Evolutionary conservation across 2,329 filamentous ascomycete genomes (phyloP).

Genomic region (Monosporascus sp.): DNA sequence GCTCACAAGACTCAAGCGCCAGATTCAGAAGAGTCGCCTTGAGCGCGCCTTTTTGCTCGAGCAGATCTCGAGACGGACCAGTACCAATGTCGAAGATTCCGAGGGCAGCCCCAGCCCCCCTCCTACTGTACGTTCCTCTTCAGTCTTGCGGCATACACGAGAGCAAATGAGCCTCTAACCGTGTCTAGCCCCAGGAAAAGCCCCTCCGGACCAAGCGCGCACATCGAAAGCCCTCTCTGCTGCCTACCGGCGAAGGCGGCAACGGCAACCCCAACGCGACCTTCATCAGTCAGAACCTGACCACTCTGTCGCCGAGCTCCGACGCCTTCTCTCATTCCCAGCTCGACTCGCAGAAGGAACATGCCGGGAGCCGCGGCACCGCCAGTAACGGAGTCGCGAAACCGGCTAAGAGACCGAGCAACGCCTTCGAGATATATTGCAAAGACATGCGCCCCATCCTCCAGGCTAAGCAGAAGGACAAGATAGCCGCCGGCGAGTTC

Average conservation of each 20-base stretch:
- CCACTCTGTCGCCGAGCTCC: constrained; percentile 43
- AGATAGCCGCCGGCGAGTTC: constrained; percentile 26
- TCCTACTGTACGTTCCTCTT: constrained; percentile 55
- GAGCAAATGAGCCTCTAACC: constrained; percentile 17
- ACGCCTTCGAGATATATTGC: constrained; percentile 52
- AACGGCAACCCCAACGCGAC: constrained; percentile 32
- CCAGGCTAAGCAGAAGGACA: constrained; percentile 38
- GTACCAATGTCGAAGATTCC: constrained; percentile 69
- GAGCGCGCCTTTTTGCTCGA: constrained; percentile 73
- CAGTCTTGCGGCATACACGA: background rate
- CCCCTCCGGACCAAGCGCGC: constrained; percentile 69
- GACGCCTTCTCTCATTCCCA: constrained; percentile 48
- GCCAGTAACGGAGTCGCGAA: constrained; percentile 37
- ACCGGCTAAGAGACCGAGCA: constrained; percentile 37
- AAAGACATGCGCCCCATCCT: constrained; percentile 41
- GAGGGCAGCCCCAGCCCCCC: constrained; percentile 76
- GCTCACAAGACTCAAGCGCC: constrained; percentile 72
- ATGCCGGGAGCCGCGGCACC: constrained; percentile 21
- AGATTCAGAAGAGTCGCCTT: constrained; percentile 86
- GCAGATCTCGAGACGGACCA: constrained; percentile 68
- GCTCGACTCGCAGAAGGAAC: constrained; percentile 31
- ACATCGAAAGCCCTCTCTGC: constrained; percentile 55
- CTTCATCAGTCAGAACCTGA: constrained; percentile 42
- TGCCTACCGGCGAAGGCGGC: constrained; percentile 36
- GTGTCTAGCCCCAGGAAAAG: constrained; percentile 66